These are phyloP conservation scores for Mortierella antarctica DNA, from an alignment of 192 early-diverging fungal species.

Conservation along the genomic window DNA sequence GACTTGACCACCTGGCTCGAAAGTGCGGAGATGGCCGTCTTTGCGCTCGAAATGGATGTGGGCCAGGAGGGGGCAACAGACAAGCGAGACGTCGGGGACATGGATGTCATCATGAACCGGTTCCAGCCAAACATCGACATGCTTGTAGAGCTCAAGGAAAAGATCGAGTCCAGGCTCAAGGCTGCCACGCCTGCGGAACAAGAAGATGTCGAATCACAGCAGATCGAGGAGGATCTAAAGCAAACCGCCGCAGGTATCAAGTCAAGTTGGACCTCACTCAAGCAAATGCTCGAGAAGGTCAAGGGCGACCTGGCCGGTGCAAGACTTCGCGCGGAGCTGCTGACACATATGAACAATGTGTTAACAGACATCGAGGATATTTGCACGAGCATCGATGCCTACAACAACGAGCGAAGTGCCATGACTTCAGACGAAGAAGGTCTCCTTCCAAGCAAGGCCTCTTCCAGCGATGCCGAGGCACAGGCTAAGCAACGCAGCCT, in stretches of 20 bases:
- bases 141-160: constrained; percentile 58
- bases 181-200: constrained; percentile 11
- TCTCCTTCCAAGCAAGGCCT: constrained; percentile 26
- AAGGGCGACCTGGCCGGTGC: constrained; percentile 59
- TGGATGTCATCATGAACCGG: constrained; percentile 56
- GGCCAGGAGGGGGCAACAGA: constrained; percentile 54
- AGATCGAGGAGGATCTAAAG: constrained; percentile 41
- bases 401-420: constrained; percentile 51
- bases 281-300: constrained; percentile 64
- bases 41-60: constrained; percentile 63
- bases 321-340: constrained; percentile 39
- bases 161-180: constrained; percentile 34
- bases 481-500: constrained; percentile 42
- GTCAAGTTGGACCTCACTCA: constrained; percentile 66
- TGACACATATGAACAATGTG: constrained; percentile 46
- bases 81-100: constrained; percentile 48
- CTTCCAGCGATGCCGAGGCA: constrained; percentile 12
- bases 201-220: constrained; percentile 11
- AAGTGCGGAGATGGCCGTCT: constrained; percentile 62
- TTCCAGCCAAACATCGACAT: constrained; percentile 58
- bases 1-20: constrained; percentile 61
- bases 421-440: constrained; percentile 50
- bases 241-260: constrained; percentile 57
- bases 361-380: constrained; percentile 41
- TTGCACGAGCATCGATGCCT: constrained; percentile 37